Percentiles rank a stretch among this genome's conserved stretches.
Conservation (phyloP, 768 basidiomycete genomes). For the Filobasidium floriforme region DNA sequence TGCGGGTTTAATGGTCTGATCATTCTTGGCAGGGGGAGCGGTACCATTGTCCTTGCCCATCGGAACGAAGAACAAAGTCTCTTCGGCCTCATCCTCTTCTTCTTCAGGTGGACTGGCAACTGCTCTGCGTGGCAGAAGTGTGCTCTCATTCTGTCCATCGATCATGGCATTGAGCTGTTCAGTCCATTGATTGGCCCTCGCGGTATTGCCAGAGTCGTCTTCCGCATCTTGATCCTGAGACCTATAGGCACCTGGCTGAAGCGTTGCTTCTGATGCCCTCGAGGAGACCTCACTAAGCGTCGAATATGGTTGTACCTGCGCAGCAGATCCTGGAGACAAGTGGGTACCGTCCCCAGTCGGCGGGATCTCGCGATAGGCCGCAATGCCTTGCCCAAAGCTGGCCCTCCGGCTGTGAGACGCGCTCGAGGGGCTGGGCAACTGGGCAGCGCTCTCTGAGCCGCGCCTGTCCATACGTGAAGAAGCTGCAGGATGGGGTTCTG, state of each 20-base stretch:
- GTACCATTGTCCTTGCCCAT: conserved; percentile 8
- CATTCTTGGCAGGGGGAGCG: neutral
- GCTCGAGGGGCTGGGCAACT: neutral
- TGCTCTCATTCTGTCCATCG: conserved; percentile 16
- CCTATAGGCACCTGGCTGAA: neutral
- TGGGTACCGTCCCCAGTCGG: neutral
- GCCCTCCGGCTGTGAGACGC: conserved; percentile 2
- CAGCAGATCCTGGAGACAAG: neutral
- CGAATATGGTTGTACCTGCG: neutral
- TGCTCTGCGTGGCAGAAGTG: neutral
- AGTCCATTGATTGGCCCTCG: conserved; percentile 33
- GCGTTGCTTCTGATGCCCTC: conserved; percentile 4
- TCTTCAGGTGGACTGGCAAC: neutral
- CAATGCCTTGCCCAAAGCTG: conserved; percentile 2
- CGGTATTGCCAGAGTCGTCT: conserved; percentile 38
- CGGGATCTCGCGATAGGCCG: neutral
- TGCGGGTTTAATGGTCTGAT: conserved; percentile 9
- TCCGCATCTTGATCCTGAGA: conserved; percentile 24
- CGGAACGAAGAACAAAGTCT: conserved; percentile 37
- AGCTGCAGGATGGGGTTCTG: conserved; percentile 14
- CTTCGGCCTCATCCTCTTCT: conserved; percentile 36
- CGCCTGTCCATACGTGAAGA: conserved; percentile 13
- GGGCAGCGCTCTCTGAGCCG: conserved; percentile 14
- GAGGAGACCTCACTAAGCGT: conserved; percentile 1
- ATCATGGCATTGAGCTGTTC: conserved; percentile 31